phyloP scores from a whole-genome alignment of 306 rosid genomes.

The Senna siamea region DNA sequence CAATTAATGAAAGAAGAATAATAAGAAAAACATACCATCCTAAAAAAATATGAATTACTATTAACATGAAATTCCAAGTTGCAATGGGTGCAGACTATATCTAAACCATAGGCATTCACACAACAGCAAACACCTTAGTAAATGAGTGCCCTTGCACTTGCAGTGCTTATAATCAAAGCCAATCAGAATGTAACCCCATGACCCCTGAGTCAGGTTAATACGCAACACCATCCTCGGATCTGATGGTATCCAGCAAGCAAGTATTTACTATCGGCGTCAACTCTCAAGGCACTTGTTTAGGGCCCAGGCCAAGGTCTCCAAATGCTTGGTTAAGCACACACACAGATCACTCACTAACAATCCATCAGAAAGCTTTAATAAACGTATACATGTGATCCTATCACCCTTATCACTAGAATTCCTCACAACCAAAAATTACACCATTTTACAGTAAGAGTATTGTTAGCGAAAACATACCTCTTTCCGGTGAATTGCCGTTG shows the following conservation, averaged over 20 bases:
- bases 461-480: slow-evolving; percentile 49
- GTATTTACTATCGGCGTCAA: neutral
- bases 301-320: too few relatives aligned
- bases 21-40: too few relatives aligned
- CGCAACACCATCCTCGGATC: neutral
- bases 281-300: too few relatives aligned
- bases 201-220: neutral
- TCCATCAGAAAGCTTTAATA: neutral
- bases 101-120: slow-evolving; percentile 12
- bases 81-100: neutral
- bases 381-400: too few relatives aligned
- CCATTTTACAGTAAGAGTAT: neutral
- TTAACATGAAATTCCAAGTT: too few relatives aligned
- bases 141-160: neutral
- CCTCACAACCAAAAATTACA: neutral
- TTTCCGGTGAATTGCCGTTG: slow-evolving; percentile 61
- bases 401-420: too few relatives aligned
- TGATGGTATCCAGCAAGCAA: neutral
- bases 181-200: neutral
- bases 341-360: neutral
- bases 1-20: too few relatives aligned
- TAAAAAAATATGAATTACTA: too few relatives aligned
- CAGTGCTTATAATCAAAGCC: slow-evolving; percentile 4
- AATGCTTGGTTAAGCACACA: too few relatives aligned
- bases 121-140: neutral